A percentile compares a stretch with the other conserved stretches of the same genome.
Evolutionary conservation across 2,329 filamentous ascomycete species (phyloP).

Genomic region (Samsoniella hepiali): DNA sequence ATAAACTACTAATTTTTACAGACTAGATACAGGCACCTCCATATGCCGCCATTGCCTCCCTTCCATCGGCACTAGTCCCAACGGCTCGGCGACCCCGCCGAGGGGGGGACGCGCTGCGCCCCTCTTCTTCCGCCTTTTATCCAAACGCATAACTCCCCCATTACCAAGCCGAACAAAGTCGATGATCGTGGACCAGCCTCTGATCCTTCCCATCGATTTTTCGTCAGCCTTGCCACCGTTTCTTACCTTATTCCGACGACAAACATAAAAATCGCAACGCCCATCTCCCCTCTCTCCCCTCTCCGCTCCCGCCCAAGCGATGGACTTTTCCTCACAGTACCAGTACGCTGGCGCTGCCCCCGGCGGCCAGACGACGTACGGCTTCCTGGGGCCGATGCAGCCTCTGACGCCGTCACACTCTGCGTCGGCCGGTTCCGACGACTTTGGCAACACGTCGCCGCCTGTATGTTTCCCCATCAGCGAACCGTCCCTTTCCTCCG

Average conservation of each 20-base stretch:
- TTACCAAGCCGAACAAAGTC: too few species aligned
- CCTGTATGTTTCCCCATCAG: slow-evolving; percentile 40
- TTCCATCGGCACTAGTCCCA: not conserved
- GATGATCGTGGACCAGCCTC: not conserved
- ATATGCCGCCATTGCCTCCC: too few species aligned
- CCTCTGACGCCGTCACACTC: slow-evolving; percentile 55
- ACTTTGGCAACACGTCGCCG: slow-evolving; percentile 53
- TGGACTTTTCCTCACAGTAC: slow-evolving; percentile 52
- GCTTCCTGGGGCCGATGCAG: slow-evolving; percentile 49
- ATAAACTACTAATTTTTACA: too few species aligned
- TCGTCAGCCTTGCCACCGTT: not conserved
- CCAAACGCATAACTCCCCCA: not conserved
- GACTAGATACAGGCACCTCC: too few species aligned
- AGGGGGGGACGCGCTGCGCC: not conserved
- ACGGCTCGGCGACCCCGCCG: slow-evolving; percentile 9
- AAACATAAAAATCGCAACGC: too few species aligned
- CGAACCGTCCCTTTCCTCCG: too few species aligned
- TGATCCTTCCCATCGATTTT: not conserved
- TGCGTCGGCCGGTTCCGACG: slow-evolving; percentile 52
- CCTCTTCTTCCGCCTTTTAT: not conserved
- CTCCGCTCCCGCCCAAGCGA: slow-evolving; percentile 25
- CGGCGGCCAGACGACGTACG: slow-evolving; percentile 46
- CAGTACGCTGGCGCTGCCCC: slow-evolving; percentile 35
- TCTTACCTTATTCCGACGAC: not conserved
- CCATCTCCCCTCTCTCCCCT: too few species aligned